Evolutionary conservation across 2,329 filamentous ascomycete genomes (phyloP).

Genomic region (Venturia effusa): DNA sequence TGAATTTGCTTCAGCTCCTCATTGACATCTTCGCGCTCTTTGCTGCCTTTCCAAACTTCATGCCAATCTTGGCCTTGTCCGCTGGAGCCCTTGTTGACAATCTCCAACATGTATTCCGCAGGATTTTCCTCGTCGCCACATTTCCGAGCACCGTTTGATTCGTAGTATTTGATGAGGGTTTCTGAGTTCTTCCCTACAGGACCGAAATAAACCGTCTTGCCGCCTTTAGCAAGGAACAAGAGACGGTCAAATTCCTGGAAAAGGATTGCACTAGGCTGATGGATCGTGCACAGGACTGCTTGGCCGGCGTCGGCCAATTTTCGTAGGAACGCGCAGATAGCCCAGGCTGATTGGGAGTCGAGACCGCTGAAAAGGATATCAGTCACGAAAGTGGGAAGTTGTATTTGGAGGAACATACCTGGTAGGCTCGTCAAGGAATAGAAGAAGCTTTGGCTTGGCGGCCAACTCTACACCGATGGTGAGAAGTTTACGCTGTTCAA

Average conservation of each 20-base stretch:
- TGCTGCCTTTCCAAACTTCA: slow-evolving; percentile 53
- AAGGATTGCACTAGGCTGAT: slow-evolving; percentile 25
- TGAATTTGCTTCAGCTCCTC: slow-evolving; percentile 15
- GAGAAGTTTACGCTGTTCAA: slow-evolving; percentile 60
- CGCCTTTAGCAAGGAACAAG: slow-evolving; percentile 33
- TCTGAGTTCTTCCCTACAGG: slow-evolving; percentile 32
- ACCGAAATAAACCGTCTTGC: slow-evolving; percentile 37
- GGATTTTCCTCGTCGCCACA: slow-evolving; percentile 57
- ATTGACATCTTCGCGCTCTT: slow-evolving; percentile 24
- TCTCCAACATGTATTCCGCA: slow-evolving; percentile 62
- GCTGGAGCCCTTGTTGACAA: slow-evolving; percentile 15
- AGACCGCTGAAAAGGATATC: slow-evolving; percentile 50
- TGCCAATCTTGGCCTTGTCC: slow-evolving; percentile 62
- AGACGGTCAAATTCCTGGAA: slow-evolving; percentile 36
- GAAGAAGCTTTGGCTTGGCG: slow-evolving; percentile 50
- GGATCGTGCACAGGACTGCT: slow-evolving; percentile 38
- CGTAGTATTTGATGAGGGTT: slow-evolving; percentile 44
- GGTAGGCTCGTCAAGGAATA: slow-evolving; percentile 51
- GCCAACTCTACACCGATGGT: slow-evolving; percentile 66
- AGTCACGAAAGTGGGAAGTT: background rate
- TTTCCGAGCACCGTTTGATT: slow-evolving; percentile 46
- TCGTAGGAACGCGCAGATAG: slow-evolving; percentile 50
- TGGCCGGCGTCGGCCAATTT: slow-evolving; percentile 44
- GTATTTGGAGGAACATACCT: slow-evolving; percentile 12
- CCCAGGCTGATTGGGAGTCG: slow-evolving; percentile 53